Conservation (phyloP, 2,329 filamentous ascomycete species). For the Hypoxylon sp. region DNA sequence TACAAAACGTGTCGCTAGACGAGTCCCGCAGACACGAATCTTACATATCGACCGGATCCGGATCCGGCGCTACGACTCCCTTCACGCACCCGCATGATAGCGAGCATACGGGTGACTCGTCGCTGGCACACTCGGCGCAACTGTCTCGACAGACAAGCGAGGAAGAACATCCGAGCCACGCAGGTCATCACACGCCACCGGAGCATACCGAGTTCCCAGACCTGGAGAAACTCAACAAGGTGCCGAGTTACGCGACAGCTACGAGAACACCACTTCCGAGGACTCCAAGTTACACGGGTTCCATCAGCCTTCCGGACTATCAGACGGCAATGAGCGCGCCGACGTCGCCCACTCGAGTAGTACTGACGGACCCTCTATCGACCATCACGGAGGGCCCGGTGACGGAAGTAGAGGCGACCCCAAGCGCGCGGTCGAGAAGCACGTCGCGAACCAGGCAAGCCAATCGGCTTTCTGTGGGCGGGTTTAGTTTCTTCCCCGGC, state of each 20-base stretch:
- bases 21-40: conserved; percentile 56
- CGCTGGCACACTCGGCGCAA: conserved; percentile 54
- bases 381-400: conserved; percentile 40
- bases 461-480: conserved; percentile 37
- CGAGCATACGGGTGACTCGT: conserved; percentile 49
- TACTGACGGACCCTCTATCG: conserved; percentile 41
- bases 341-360: conserved; percentile 53
- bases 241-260: conserved; percentile 80
- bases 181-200: conserved; percentile 59
- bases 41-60: conserved; percentile 54
- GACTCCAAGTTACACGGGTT: conserved; percentile 57
- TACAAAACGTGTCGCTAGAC: conserved; percentile 73
- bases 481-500: conserved; percentile 41
- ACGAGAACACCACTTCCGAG: conserved; percentile 68
- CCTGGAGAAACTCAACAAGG: conserved; percentile 71
- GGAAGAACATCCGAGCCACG: conserved; percentile 52
- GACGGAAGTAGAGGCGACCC: conserved; percentile 3
- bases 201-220: conserved; percentile 64
- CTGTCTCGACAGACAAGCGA: conserved; percentile 63
- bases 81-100: conserved; percentile 49
- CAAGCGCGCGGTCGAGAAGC: conserved; percentile 35
- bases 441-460: conserved; percentile 27
- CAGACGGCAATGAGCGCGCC: conserved; percentile 65
- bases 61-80: conserved; percentile 55
- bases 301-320: conserved; percentile 70